These are phyloP conservation scores for Aurantiochytrium sp. DNA, from an alignment of 108 stramenopile genomes.

Conservation along the genomic window DNA sequence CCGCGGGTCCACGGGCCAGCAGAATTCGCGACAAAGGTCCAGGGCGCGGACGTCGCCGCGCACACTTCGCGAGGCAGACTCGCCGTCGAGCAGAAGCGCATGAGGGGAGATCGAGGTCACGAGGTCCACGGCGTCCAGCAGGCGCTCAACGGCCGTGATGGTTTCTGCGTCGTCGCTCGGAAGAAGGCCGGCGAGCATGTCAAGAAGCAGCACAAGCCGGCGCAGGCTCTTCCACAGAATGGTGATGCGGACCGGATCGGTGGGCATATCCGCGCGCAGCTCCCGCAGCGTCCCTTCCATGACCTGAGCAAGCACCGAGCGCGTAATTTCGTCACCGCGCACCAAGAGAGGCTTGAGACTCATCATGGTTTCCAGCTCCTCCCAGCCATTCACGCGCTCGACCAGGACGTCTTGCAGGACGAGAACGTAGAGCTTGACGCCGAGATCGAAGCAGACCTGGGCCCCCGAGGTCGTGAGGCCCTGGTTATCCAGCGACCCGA, in stretches of 20 bases:
- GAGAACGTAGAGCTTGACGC: constrained; percentile 1
- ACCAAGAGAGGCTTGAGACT: not conserved
- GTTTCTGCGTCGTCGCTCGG: not conserved
- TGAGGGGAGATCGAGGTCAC: not conserved
- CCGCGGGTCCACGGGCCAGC: constrained; percentile 6
- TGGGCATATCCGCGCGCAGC: not conserved
- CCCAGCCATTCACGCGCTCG: not conserved
- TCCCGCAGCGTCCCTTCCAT: not conserved
- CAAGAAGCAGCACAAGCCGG: not conserved
- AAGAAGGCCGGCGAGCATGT: not conserved
- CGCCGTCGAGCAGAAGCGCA: not conserved
- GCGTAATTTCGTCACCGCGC: not conserved
- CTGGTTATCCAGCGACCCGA: not conserved
- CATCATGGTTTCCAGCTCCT: not conserved
- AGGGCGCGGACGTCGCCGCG: not conserved
- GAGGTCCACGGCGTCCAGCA: not conserved
- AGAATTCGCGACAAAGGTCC: not conserved
- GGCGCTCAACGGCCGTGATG: not conserved
- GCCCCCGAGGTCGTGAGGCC: not conserved
- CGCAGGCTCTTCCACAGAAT: not conserved
- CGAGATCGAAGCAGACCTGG: constrained; percentile 19
- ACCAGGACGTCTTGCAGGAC: not conserved
- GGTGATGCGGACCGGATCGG: not conserved
- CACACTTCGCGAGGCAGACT: not conserved
- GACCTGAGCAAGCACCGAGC: not conserved